Base-by-base conservation (phyloP, 352 stramenopile genomes). In the Pythium guiyangense region DNA sequence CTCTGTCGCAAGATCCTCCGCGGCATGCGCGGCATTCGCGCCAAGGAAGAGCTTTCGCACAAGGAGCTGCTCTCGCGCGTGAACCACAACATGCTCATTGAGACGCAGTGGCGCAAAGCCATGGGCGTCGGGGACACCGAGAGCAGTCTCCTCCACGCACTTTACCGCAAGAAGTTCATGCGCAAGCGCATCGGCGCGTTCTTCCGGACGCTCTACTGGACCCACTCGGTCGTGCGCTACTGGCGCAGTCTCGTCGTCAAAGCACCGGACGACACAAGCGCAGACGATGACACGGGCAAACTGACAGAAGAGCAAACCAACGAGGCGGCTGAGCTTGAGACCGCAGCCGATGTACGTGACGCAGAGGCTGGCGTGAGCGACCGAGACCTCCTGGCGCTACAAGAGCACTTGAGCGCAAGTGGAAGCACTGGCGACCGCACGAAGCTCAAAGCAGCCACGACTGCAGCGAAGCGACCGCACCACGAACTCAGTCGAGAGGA, bases 141-240 rank as follows among this genome's bases (percentile, higher is more conserved):
- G 47, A 86, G 54, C 50, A 68, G 70, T 46, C 45, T 88, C 1
- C 68, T 88, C 39, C 65, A 67, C 27, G 78, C 75, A n/a, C 46
- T 88, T 6, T 88, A 88, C 29, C 71, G 75, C 11, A 82, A 77
- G 45, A 85, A 84, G 47, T 88, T 82, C 55, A 67, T 86, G 25
- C 73, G 73, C 26, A 60, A 60, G 27, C 67, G 71, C 3, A 54
- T 86, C 12, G 66, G 64, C 6, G 40, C 58, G 12, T 12, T 72
- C 12, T 74, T 88, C 10, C 67, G 60, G 2, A 59, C 71, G 0
- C 25, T 79, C 6, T 62, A 59, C 22, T 71, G 42, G 37, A 54
- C 73, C 29, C 48, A 67, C 15, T 70, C 63, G 1, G 60, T 82
- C 48, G 45, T 63, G 2, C 51, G 25, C 8, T 85, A 77, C 45